Evolutionary conservation across 352 stramenopile genomes (phyloP), one percentile per base, ranked within the genome.

Genomic region (Pythium biforme): DNA sequence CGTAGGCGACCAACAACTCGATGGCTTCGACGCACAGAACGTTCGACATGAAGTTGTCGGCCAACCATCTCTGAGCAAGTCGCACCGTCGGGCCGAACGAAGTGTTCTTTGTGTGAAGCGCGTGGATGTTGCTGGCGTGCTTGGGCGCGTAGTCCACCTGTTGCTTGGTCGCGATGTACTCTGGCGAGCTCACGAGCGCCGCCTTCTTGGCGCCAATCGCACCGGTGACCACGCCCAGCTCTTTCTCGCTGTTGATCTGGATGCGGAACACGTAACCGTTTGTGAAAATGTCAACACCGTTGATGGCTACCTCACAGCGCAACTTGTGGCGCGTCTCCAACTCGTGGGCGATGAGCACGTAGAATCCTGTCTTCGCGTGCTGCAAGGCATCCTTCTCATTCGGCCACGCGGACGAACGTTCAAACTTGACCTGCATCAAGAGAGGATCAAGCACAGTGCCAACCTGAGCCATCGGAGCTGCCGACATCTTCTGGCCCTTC

Each of bases 351-450:
- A 97, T 81, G 40, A 96, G 81, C 15, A 96, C 85, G 70, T 96
- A 96, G 64, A 97, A 96, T 1, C 86, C 89, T 5, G 83, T 90
- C 72, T 96, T 96, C 5, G 84, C 86, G 53, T 95, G 80, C 39
- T 76, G 71, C 37, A 97, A 60, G 5, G 89, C 89, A 14, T 83
- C 72, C 63, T 78, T 79, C n/a, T 95, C 81, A 37, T 76, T 92
- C 4, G 89, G 89, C 89, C 89, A 97, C 40, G 84, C 81, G 17
- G 85, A 92, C 8, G 83, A 95, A 17, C 82, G 80, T 54, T 97
- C 88, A 29, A 97, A 94, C 54, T 87, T 83, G 8, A 96, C 20
- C 48, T 95, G 72, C 10, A 96, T 47, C 45, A 75, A 56, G 11
- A 95, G 62, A 23, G 86, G 86, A 51, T 93, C 82, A 2, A 96